A percentile compares a stretch with the other conserved stretches of the same genome.
phyloP scores from a whole-genome alignment of 2,329 filamentous ascomycete genomes.

The Elsinoe arachidis region DNA sequence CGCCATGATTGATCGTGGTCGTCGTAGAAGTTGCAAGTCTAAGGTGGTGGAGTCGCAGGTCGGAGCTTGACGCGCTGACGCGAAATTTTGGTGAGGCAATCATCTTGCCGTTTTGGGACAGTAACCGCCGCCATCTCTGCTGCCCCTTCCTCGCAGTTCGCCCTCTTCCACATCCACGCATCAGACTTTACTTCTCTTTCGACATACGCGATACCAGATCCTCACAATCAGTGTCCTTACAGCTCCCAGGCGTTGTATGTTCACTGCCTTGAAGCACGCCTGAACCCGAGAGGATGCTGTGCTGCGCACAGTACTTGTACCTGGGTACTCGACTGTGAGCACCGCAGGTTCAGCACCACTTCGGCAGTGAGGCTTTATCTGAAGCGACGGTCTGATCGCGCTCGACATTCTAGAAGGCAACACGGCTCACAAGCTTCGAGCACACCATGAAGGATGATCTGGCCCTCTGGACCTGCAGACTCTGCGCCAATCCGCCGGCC shows the following conservation, averaged over 20 bases:
- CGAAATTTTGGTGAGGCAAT: constrained; percentile 11
- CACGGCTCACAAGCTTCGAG: background rate
- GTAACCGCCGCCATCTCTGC: background rate
- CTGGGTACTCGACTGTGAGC: too few relatives aligned
- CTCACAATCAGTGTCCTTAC: too few relatives aligned
- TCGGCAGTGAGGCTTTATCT: too few relatives aligned
- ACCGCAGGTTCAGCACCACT: too few relatives aligned
- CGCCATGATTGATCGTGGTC: constrained; percentile 42
- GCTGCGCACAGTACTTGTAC: too few relatives aligned
- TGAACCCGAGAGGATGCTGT: too few relatives aligned
- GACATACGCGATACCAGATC: too few relatives aligned
- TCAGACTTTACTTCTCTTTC: too few relatives aligned
- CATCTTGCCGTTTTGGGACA: constrained; percentile 10
- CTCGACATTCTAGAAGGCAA: too few relatives aligned
- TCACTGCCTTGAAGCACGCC: too few relatives aligned
- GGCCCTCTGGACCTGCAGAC: background rate
- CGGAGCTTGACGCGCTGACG: constrained; percentile 12
- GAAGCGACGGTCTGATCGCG: too few relatives aligned
- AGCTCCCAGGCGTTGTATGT: too few relatives aligned
- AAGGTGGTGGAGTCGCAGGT: background rate
- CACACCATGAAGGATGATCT: background rate
- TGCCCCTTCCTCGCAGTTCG: background rate
- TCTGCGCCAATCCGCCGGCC: constrained; percentile 5
- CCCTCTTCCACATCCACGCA: background rate
- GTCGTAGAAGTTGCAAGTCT: background rate